phyloP scores from a whole-genome alignment of 2,329 filamentous ascomycete species.

The Aspergillus neoniger region DNA sequence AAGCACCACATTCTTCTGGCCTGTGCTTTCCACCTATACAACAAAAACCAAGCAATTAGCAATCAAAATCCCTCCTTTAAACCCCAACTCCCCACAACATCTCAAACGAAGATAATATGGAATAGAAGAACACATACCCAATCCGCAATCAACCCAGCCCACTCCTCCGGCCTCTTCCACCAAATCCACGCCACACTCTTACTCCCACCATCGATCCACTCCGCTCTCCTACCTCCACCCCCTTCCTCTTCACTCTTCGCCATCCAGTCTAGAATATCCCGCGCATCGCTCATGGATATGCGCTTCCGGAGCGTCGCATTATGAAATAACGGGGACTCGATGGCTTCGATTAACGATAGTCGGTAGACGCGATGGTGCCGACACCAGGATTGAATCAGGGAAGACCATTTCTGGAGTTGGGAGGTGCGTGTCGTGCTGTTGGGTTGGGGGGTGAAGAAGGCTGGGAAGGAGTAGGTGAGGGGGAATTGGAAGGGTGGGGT shows the following conservation, averaged over 20 bases:
- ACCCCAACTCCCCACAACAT: too few relatives aligned
- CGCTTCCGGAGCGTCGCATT: conserved; percentile 48
- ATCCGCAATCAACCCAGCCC: conserved; percentile 74
- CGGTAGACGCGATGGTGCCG: conserved; percentile 74
- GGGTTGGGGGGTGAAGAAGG: conserved; percentile 54
- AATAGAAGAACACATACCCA: conserved; percentile 55
- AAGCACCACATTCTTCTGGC: conserved; percentile 82
- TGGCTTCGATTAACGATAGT: conserved; percentile 65
- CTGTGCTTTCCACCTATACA: conserved; percentile 70
- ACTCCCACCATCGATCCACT: conserved; percentile 61
- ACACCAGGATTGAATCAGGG: conserved; percentile 81
- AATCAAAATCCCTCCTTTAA: background rate
- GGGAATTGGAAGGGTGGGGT: conserved; percentile 42
- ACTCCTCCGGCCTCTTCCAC: conserved; percentile 87
- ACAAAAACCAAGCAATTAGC: background rate
- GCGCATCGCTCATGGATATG: conserved; percentile 55
- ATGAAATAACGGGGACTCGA: conserved; percentile 61
- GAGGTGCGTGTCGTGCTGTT: conserved; percentile 47
- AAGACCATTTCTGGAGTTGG: conserved; percentile 78
- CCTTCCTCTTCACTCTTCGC: conserved; percentile 45
- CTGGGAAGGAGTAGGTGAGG: conserved; percentile 52
- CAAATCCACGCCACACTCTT: conserved; percentile 70
- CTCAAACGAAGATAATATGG: too few relatives aligned
- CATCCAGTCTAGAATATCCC: conserved; percentile 60
- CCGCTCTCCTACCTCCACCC: conserved; percentile 50